Evolutionary conservation across 139 green algal genomes (phyloP), one percentile per base, ranked within the genome.

Genomic region (Chlamydomonas applanata): DNA sequence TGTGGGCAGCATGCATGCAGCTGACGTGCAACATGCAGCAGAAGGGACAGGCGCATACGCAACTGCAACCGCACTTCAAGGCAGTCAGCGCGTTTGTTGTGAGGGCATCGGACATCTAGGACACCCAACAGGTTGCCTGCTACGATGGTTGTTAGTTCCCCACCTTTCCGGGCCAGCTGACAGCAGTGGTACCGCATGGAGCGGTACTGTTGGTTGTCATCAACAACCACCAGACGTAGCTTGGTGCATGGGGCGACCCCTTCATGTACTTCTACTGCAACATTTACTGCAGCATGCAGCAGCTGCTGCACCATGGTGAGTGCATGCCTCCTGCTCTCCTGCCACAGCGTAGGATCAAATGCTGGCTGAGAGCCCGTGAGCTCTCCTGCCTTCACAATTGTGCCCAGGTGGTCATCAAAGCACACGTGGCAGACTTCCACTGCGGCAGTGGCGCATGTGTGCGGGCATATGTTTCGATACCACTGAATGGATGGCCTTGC

Each of bases 81-180:
- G 25, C 24, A 35, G 59, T 35, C 34, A 14, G 4, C 4, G 25
- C 3, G 3, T 3, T 40, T 35, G n/a, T 35, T 16, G n/a, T n/a
- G n/a, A n/a, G n/a, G n/a, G n/a, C n/a, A n/a, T n/a, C n/a, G n/a
- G n/a, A n/a, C n/a, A n/a, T n/a, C n/a, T n/a, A n/a, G n/a, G n/a
- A n/a, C n/a, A n/a, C n/a, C n/a, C n/a, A n/a, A n/a, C n/a, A n/a
- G n/a, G n/a, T n/a, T n/a, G n/a, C n/a, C n/a, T n/a, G n/a, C n/a
- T n/a, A n/a, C n/a, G n/a, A n/a, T n/a, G n/a, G n/a, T n/a, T n/a
- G n/a, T n/a, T n/a, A n/a, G n/a, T n/a, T n/a, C n/a, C n/a, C n/a
- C n/a, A 66, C 59, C 11, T 40, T 66, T 66, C 29, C 59, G 59
- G 11, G 59, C 59, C 29, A 66, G n/a, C 59, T 66, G 59, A 11